Percentiles rank a stretch among this genome's conserved stretches.
Evolutionary conservation across 495 filamentous ascomycete species (phyloP).

Genomic region (Glarea lozoyensis): DNA sequence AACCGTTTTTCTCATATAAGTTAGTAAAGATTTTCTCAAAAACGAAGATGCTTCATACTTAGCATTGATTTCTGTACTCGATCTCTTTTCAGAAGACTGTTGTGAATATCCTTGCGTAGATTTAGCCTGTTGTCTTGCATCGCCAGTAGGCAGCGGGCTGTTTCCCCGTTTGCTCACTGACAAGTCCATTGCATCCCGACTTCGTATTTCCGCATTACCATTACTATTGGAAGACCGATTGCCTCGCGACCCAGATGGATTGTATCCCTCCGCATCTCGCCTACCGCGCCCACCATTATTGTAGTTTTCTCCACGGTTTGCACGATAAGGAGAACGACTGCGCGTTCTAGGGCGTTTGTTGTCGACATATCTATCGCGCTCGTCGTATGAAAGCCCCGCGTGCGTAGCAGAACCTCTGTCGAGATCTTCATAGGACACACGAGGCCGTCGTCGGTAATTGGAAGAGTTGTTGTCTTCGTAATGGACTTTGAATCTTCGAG

Average conservation of each 20-base stretch:
- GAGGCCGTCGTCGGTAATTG: conserved; percentile 36
- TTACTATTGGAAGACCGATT: conserved; percentile 20
- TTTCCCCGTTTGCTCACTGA: conserved; percentile 61
- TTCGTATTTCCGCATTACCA: conserved; percentile 15
- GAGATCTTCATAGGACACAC: conserved; percentile 53
- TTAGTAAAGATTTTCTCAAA: no score
- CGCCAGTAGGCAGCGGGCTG: conserved; percentile 43
- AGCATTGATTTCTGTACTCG: conserved; percentile 3
- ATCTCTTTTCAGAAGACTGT: conserved; percentile 33
- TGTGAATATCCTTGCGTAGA: conserved; percentile 48
- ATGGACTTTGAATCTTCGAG: conserved; percentile 50
- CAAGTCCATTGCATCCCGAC: conserved; percentile 41
- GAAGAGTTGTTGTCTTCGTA: conserved; percentile 41
- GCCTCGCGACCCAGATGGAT: conserved; percentile 19
- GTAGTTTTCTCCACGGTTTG: conserved; percentile 29
- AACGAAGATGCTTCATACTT: no score
- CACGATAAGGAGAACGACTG: conserved; percentile 54
- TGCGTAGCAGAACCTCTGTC: conserved; percentile 48
- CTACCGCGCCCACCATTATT: conserved; percentile 27
- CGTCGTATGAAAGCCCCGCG: conserved; percentile 41
- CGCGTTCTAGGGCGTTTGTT: conserved; percentile 55
- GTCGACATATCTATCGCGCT: conserved; percentile 37
- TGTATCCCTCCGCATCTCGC: conserved; percentile 22
- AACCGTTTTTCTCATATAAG: neutral
- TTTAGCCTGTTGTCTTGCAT: conserved; percentile 58